Evolutionary conservation across 441 rosid genomes (phyloP), one percentile per base, ranked within the genome.

Genomic region (Mallotus repandus): DNA sequence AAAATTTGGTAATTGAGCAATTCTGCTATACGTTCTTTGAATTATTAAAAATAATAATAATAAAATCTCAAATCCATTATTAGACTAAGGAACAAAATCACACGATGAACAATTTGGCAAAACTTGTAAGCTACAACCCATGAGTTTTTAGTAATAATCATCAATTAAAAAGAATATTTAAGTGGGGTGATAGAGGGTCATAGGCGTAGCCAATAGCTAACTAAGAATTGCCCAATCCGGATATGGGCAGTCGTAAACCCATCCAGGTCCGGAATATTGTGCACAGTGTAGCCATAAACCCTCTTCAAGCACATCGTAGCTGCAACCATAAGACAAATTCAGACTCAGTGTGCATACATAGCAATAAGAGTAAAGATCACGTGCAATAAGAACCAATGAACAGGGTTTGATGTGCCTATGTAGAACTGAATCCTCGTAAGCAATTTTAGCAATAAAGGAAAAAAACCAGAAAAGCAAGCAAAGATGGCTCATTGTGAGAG

Each of bases 221-320:
- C 86, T 0, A 61, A 81, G 86, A n/a, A 55, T 71, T 43, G 95
- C 94, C 99, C 98, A 93, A 64, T 84, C 86, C 7, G 97, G 97
- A 80, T 82, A 85, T 13, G 93, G 89, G 59, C 98, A 91, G 72
- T 95, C 87, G 61, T 91, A 93, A 63, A 74, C 76, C 97, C 98
- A 95, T 68, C 86, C 93, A n/a, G 95, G 89, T 76, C 97, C 98
- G 66, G 91, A 81, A 83, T 93, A 90, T 57, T 83, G 83, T 78
- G 90, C 53, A 32, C 98, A 91, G 72, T 95, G 97, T 41, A 93
- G 85, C 98, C 99, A 93, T 57, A 93, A 76, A 32, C 93, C 98
- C 76, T 88, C 99, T 69, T 91, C 93, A 68, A 81, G 80, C 67
- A 77, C 94, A 38, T 81, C 94, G 18, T 91, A 91, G 55, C 98